phyloP scores from a whole-genome alignment of 768 basidiomycete species.

The Omphalotus guepiniiformis region DNA sequence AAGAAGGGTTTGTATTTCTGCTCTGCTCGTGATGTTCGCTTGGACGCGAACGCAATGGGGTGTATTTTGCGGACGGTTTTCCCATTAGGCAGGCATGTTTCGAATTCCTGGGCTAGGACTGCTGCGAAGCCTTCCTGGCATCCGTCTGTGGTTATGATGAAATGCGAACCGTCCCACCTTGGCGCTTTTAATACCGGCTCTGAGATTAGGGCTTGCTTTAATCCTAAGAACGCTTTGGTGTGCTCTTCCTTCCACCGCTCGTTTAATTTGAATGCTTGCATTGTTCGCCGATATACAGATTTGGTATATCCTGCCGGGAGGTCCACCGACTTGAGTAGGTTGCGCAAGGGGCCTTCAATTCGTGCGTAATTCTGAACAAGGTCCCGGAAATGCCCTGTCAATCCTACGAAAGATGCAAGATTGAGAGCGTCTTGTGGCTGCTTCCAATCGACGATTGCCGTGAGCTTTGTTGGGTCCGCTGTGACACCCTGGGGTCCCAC shows the following conservation, averaged over 20 bases:
- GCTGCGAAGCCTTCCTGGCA: slow-evolving; percentile 29
- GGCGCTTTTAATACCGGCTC: slow-evolving; percentile 29
- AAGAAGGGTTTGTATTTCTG: slow-evolving; percentile 10
- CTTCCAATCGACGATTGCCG: slow-evolving; percentile 8
- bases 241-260: slow-evolving; percentile 17
- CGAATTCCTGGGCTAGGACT: slow-evolving; percentile 22
- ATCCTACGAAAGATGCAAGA: slow-evolving; percentile 13
- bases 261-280: slow-evolving; percentile 1
- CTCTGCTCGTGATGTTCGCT: slow-evolving; percentile 19
- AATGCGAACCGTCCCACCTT: slow-evolving; percentile 26
- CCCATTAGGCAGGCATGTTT: slow-evolving; percentile 16
- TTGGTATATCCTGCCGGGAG: slow-evolving; percentile 1
- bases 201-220: slow-evolving; percentile 27
- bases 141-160: slow-evolving; percentile 28
- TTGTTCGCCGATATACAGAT: not conserved
- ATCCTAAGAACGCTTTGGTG: not conserved
- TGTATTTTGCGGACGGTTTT: slow-evolving; percentile 12
- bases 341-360: slow-evolving; percentile 15
- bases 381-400: slow-evolving; percentile 11
- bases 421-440: slow-evolving; percentile 10
- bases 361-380: slow-evolving; percentile 7
- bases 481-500: slow-evolving; percentile 7
- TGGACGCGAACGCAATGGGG: slow-evolving; percentile 28
- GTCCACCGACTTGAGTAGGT: slow-evolving; percentile 12
- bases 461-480: slow-evolving; percentile 4